These are phyloP conservation scores for Pyrenophora graminea DNA, from an alignment of 2,329 filamentous ascomycete genomes.

Conservation along the genomic window DNA sequence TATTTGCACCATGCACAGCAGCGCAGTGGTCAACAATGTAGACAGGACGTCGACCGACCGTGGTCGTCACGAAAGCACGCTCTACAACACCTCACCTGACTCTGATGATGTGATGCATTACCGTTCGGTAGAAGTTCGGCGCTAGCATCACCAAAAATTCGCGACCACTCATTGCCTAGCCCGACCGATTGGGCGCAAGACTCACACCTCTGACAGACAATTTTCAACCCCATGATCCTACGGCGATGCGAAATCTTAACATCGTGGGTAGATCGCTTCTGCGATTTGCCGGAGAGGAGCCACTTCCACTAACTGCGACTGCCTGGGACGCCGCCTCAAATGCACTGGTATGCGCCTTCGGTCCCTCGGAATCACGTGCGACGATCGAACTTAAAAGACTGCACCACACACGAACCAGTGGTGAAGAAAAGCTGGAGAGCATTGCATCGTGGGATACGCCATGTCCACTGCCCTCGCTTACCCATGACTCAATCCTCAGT, in stretches of 20 bases:
- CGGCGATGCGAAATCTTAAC: slow-evolving; percentile 81
- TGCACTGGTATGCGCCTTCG: slow-evolving; percentile 80
- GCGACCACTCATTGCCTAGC: slow-evolving; percentile 11
- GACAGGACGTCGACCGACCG: not conserved
- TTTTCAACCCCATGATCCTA: slow-evolving; percentile 11
- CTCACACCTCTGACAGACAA: slow-evolving; percentile 7
- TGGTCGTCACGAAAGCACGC: too few relatives aligned
- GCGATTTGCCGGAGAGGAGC: slow-evolving; percentile 60
- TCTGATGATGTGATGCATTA: slow-evolving; percentile 13
- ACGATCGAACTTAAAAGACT: slow-evolving; percentile 72
- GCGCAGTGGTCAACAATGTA: too few relatives aligned
- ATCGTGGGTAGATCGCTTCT: slow-evolving; percentile 70
- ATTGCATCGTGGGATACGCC: slow-evolving; percentile 90
- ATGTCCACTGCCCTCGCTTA: slow-evolving; percentile 74
- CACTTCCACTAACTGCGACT: slow-evolving; percentile 70
- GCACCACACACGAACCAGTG: slow-evolving; percentile 49
- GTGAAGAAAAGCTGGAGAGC: slow-evolving; percentile 45
- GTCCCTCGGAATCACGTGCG: slow-evolving; percentile 71
- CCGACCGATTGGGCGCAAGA: slow-evolving; percentile 6
- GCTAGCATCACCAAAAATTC: slow-evolving; percentile 22
- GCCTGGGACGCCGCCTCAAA: slow-evolving; percentile 85
- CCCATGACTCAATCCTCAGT: slow-evolving; percentile 74
- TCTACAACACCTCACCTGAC: slow-evolving; percentile 1
- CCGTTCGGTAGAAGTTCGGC: slow-evolving; percentile 34
- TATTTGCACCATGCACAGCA: too few relatives aligned